Evolutionary conservation across 352 stramenopile species (phyloP).

Genomic region (Pythium rhizo-oryzae): DNA sequence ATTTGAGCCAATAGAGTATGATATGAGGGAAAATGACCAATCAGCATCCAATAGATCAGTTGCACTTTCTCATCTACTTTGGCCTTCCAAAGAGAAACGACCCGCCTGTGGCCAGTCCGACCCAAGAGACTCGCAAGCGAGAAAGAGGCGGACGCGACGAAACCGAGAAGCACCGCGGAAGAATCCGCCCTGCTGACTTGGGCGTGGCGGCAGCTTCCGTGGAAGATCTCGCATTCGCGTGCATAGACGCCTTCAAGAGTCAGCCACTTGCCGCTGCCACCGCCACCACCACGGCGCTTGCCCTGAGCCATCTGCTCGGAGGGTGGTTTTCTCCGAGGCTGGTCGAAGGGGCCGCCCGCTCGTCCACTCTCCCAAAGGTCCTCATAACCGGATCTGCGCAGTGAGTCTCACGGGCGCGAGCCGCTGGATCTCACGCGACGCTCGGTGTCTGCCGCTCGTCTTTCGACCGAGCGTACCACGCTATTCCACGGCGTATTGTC

Average conservation of each 20-base stretch:
- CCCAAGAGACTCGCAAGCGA: neutral
- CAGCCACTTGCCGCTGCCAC: neutral
- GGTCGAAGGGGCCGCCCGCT: neutral
- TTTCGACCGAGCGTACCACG: neutral
- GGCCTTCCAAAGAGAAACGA: neutral
- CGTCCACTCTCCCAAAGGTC: neutral
- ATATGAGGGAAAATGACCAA: neutral
- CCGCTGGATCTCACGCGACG: neutral
- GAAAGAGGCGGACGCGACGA: neutral
- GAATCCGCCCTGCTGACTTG: neutral
- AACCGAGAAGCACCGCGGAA: conserved; percentile 5
- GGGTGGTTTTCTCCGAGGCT: neutral
- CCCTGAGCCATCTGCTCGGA: neutral
- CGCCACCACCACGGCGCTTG: neutral
- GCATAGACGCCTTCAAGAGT: neutral
- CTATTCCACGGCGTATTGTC: neutral
- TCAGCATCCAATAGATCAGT: neutral
- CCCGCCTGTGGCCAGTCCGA: neutral
- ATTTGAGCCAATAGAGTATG: neutral
- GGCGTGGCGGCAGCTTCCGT: conserved; percentile 4
- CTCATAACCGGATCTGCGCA: conserved; percentile 15
- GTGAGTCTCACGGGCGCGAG: neutral
- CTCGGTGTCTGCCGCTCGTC: neutral
- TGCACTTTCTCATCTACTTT: neutral
- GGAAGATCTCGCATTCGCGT: neutral